Conservation (phyloP, 768 basidiomycete species). For the Lentinula boryana region DNA sequence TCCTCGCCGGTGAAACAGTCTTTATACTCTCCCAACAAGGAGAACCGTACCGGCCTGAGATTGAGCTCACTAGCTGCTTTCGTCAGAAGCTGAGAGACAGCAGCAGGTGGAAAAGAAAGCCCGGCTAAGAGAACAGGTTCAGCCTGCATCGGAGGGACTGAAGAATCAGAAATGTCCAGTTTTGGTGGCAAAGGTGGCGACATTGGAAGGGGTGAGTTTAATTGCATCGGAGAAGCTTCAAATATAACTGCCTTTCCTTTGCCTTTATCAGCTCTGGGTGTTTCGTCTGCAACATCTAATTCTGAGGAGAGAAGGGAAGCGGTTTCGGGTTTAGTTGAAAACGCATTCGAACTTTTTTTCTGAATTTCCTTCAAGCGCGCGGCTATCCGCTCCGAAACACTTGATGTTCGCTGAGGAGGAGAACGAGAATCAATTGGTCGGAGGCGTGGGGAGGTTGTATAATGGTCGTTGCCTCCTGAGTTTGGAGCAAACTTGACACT, state of each 20-base stretch:
- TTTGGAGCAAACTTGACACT: slow-evolving; percentile 88
- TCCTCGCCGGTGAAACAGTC: slow-evolving; percentile 89
- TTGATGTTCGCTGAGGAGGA: slow-evolving; percentile 60
- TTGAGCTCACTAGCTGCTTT: slow-evolving; percentile 71
- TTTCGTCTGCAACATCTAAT: slow-evolving; percentile 22
- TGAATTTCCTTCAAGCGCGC: slow-evolving; percentile 79
- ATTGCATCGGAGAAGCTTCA: slow-evolving; percentile 15
- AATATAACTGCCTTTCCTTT: slow-evolving; percentile 60
- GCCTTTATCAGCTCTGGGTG: slow-evolving; percentile 74
- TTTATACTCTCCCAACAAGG: slow-evolving; percentile 77
- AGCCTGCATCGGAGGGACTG: slow-evolving; percentile 35
- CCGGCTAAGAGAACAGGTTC: slow-evolving; percentile 69
- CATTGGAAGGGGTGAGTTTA: slow-evolving; percentile 55
- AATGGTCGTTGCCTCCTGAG: slow-evolving; percentile 56
- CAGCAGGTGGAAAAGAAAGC: slow-evolving; percentile 55
- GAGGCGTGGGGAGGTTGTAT: slow-evolving; percentile 73
- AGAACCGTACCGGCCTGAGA: slow-evolving; percentile 66
- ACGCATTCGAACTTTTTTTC: slow-evolving; percentile 35
- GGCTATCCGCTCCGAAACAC: slow-evolving; percentile 83
- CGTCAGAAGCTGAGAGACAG: slow-evolving; percentile 63
- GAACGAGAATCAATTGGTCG: slow-evolving; percentile 47
- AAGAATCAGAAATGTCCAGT: slow-evolving; percentile 22
- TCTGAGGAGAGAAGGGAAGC: slow-evolving; percentile 13
- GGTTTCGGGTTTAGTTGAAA: slow-evolving; percentile 10
- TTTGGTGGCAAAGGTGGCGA: slow-evolving; percentile 58